Base-by-base conservation (phyloP, 108 stramenopile species). In the Heterococcus sp. region DNA sequence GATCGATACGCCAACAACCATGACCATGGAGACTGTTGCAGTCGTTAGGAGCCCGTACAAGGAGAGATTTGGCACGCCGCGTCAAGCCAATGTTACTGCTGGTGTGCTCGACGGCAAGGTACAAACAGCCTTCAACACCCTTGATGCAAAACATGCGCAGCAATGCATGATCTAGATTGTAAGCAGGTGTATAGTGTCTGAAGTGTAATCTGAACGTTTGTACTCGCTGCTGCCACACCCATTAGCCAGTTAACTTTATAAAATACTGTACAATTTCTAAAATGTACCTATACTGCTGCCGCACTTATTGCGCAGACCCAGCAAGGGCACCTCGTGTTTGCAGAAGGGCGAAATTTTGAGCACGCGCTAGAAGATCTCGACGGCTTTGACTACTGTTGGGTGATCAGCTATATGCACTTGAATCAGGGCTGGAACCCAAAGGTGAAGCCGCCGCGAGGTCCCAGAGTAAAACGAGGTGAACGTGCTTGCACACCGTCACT, bases 371-470 rank as follows among this genome's bases (percentile, higher is more conserved):
- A 58, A 32, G 80, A 82, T 30, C 65, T 86, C 21, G 79, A 34
- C 32, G 86, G 86, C 4, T 86, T 86, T 74, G 86, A 86, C 72
- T 81, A 85, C 74, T 32, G 75, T 46, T 86, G 86, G 86, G 78
- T 86, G 4, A 67, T 86, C 39, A 36, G 84, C 27, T 78, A 82
- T 69, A 85, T 86, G 84, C 86, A 86, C 79, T 67, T 86, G 3
- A 85, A 86, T 66, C 81, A 74, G 64, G 86, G 85, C 58, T 86
- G 78, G 78, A 84, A 74, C n/a, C 71, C 37, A 35, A 84, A 80
- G 76, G 76, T 78, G 26, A 80, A 74, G 32, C 83, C 84, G 35
- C 76, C 82, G n/a, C 79, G 79, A 31, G 29, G 77, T 2, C 79
- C 79, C 29, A 58, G 46, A 58, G 46, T 58, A 8, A 58, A 58